These are phyloP conservation scores for Diaporthe destruens DNA, from an alignment of 2,329 filamentous ascomycete genomes.

Conservation along the genomic window DNA sequence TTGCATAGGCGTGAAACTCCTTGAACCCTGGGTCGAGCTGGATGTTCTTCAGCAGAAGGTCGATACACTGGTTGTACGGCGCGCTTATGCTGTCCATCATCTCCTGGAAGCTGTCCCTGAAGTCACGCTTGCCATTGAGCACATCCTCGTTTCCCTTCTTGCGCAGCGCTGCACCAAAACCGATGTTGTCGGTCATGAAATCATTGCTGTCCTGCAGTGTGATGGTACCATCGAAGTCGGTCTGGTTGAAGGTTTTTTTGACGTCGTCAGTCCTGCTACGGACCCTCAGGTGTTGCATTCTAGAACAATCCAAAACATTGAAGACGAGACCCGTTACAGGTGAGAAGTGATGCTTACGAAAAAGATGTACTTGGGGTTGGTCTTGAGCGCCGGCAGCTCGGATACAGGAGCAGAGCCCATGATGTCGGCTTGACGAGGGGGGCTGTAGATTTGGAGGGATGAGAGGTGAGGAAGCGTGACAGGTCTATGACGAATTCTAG, in stretches of 20 bases:
- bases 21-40: slow-evolving; percentile 89
- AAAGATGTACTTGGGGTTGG: slow-evolving; percentile 91
- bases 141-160: slow-evolving; percentile 81
- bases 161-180: slow-evolving; percentile 81
- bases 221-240: slow-evolving; percentile 97
- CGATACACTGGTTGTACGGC: slow-evolving; percentile 86
- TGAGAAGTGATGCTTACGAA: slow-evolving; percentile 61
- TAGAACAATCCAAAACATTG: no score
- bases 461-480: neutral
- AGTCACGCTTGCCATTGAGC: slow-evolving; percentile 76
- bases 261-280: no score
- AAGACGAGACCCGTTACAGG: no score
- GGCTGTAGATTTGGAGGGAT: neutral
- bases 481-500: neutral
- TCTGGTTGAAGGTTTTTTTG: slow-evolving; percentile 51
- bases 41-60: slow-evolving; percentile 84
- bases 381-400: slow-evolving; percentile 70
- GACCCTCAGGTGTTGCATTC: no score
- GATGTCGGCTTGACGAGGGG: slow-evolving; percentile 42
- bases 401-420: slow-evolving; percentile 57
- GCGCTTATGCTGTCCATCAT: slow-evolving; percentile 91
- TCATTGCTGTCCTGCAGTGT: slow-evolving; percentile 78
- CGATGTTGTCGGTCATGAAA: slow-evolving; percentile 89
- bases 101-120: slow-evolving; percentile 87
- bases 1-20: slow-evolving; percentile 87